Conservation (phyloP, 1,139 yeast genomes). For the Hyphopichia pseudoburtonii region DNA sequence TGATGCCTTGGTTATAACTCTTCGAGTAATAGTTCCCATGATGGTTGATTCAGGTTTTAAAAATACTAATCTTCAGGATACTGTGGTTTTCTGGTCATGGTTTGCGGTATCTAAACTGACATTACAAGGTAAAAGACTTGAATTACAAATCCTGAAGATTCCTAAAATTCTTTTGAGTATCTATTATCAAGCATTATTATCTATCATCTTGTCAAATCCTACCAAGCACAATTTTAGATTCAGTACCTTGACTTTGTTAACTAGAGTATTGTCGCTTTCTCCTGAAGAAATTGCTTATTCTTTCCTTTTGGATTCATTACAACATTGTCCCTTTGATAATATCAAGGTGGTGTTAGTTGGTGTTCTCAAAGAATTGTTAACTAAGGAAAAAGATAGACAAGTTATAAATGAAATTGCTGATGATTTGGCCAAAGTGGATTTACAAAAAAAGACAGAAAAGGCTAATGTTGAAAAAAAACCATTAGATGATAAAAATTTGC, state of each 20-base stretch:
- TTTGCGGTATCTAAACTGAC: constrained; percentile 28
- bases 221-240: constrained; percentile 21
- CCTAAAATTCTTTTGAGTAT: constrained; percentile 31
- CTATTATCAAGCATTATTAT: constrained; percentile 37
- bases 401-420: constrained; percentile 8
- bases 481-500: not conserved
- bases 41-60: constrained; percentile 30
- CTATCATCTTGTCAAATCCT: constrained; percentile 16
- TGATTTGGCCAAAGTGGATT: constrained; percentile 6
- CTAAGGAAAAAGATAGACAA: constrained; percentile 17
- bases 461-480: constrained; percentile 1
- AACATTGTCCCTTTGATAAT: constrained; percentile 64
- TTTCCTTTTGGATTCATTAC: constrained; percentile 65
- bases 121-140: constrained; percentile 17
- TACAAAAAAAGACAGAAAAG: constrained; percentile 1
- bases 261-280: constrained; percentile 54
- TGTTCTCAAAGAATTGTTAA: constrained; percentile 63
- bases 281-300: constrained; percentile 58
- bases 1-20: constrained; percentile 35
- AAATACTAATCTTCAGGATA: constrained; percentile 28
- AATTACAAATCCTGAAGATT: constrained; percentile 30
- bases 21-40: constrained; percentile 37
- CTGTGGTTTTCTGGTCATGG: constrained; percentile 43
- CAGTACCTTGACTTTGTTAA: constrained; percentile 47
- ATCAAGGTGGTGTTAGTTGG: constrained; percentile 61